Evolutionary conservation across 176 grass and related monocot genomes (phyloP), one percentile per base, ranked within the genome.

Genomic region (Eleusine indica): DNA sequence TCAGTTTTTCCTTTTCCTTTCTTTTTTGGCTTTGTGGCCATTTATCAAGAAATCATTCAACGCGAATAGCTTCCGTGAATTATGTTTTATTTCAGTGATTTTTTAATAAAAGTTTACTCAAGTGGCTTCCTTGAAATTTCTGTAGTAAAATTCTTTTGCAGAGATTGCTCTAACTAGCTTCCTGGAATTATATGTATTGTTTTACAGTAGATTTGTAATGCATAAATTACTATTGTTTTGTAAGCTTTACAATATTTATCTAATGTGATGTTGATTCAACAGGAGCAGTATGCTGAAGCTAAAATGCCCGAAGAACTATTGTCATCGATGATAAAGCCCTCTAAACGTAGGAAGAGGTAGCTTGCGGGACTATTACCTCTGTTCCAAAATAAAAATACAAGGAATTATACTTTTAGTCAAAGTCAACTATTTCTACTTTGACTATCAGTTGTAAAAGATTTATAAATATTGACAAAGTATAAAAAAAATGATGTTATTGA

Each of bases 321-420:
- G 65, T 21, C 43, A 17, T 61, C 64, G 52, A 52, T 22, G 30
- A 12, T 47, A 21, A 97, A 89, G 87, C 68, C 71, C 35, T 86
- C 87, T 28, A 93, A 97, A 76, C 89, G 90, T 72, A 47, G 78
- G 84, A 97, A 88, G 85, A 93, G 78, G 87, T 88, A 88, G 80
- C 58, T 71, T 47, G 81, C 70, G 80, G 66, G 25, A 29, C 25
- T 30, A 35, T 35, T 35, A 35, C 32, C 32, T 35, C 32, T 35
- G 32, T 35, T 35, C 32, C 32, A 35, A 35, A 35, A 35, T 35
- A 35, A 35, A 35, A 35, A 35, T 35, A 35, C 1, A 35, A 35
- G 32, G 32, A 35, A 35, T 35, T 35, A 35, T 35, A 35, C 0
- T 35, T 35, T 35, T 35, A 35, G 32, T 35, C 32, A 35, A 35